Evolutionary conservation across 192 early-diverging fungal species (phyloP), one percentile per base, ranked within the genome.

Genomic region (Coemansia sp.): DNA sequence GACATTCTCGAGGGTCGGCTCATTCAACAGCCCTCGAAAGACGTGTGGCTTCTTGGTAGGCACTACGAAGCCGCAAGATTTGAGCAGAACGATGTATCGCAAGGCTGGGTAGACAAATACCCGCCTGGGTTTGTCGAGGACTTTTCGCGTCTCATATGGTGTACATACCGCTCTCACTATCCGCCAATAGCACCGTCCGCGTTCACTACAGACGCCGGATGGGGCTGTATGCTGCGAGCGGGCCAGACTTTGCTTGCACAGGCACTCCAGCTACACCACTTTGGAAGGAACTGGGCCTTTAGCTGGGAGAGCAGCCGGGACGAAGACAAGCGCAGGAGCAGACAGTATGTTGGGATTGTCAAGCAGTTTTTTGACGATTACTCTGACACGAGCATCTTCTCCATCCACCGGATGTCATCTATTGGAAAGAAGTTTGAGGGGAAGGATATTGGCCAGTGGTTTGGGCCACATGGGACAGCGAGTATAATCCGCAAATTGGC

Each of bases 181-280:
- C 88, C 93, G 11, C 88, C 92, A 4, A 95, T 99, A 64, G 73
- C 86, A 60, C 83, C 69, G 8, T 73, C 91, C 9, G 89, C 90
- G 21, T 94, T 89, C 65, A 96, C 93, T 20, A 89, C 88, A 10
- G 97, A 99, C 72, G 85, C 89, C 52, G 94, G 94, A 6, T 95
- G 95, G 95, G 97, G 97, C 0, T 99, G 97, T 79, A 99, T 99
- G 97, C 75, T 99, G 59, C 77, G 97, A 24, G 92, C 92, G 46
- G 95, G 96, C 0, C 97, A 99, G 80, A 94, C 92, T 75, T 78
- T 99, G 36, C 85, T 99, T 45, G 90, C 93, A 0, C 95, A 93
- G 69, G 88, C 93, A 0, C 76, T 97, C 18, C 71, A 94, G 63
- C 68, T 91, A 21, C 88, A 92, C 67, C 69, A 86, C 26, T 80